Evolutionary conservation across 75 land plant species (phyloP).

Genomic region (Cupressus sempervirens): DNA sequence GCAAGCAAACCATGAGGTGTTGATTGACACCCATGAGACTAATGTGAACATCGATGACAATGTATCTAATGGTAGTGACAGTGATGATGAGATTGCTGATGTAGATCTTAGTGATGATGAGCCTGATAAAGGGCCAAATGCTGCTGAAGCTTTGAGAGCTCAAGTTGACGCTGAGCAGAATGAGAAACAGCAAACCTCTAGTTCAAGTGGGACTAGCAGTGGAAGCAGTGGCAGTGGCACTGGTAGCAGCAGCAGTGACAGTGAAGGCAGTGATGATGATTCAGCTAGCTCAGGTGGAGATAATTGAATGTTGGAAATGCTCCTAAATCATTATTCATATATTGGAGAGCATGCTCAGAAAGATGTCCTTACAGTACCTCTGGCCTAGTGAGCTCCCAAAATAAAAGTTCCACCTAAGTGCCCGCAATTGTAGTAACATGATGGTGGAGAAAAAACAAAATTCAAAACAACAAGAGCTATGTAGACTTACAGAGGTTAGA

Average conservation of each 20-base stretch:
- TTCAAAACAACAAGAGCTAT: neutral
- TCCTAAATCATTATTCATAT: neutral
- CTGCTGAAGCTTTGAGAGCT: constrained; percentile 68
- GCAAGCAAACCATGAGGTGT: constrained; percentile 10
- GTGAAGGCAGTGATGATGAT: constrained; percentile 63
- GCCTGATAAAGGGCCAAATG: constrained; percentile 48
- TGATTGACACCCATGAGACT: constrained; percentile 8
- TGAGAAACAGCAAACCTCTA: constrained; percentile 27
- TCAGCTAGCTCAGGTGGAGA: constrained; percentile 54
- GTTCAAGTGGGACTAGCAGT: constrained; percentile 60
- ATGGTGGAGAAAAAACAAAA: neutral
- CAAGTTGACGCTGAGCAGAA: constrained; percentile 51
- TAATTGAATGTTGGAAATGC: neutral
- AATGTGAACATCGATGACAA: constrained; percentile 46
- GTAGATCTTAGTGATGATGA: constrained; percentile 71
- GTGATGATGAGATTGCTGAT: constrained; percentile 85
- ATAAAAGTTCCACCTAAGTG: neutral
- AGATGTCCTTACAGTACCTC: neutral
- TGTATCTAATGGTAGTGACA: constrained; percentile 45
- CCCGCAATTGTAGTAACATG: neutral
- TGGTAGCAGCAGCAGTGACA: constrained; percentile 54
- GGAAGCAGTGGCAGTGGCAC: constrained; percentile 60
- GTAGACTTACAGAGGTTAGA: neutral
- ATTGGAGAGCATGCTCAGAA: neutral
- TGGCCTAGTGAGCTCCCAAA: neutral